These are phyloP conservation scores for Russula griseocarnosa DNA, from an alignment of 768 basidiomycete species.

Conservation along the genomic window DNA sequence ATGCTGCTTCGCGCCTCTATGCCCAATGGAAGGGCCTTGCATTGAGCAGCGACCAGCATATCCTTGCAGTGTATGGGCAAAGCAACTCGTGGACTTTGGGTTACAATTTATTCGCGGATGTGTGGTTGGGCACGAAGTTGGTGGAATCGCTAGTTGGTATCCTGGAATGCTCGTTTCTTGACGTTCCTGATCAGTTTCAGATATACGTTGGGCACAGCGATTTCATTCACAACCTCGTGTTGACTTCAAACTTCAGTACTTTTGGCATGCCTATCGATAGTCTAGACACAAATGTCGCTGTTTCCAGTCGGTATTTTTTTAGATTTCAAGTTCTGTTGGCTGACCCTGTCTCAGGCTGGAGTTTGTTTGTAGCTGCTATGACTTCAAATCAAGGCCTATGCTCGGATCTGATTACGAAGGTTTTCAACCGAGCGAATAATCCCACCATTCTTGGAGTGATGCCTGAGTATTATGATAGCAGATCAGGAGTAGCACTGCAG, in stretches of 20 bases:
- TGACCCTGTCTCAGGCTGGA: conserved; percentile 17
- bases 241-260: neutral
- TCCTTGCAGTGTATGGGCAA: conserved; percentile 11
- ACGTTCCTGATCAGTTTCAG: conserved; percentile 11
- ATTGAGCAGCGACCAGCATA: conserved; percentile 11
- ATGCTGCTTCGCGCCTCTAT: conserved; percentile 1
- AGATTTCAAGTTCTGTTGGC: neutral
- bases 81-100: conserved; percentile 51
- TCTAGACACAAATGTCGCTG: neutral
- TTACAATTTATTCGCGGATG: conserved; percentile 63
- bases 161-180: neutral
- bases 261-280: conserved; percentile 23
- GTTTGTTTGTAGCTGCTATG: conserved; percentile 21
- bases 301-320: conserved; percentile 4
- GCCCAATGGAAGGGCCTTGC: conserved; percentile 18
- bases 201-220: conserved; percentile 13
- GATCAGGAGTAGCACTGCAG: neutral
- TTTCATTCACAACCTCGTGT: conserved; percentile 7
- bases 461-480: conserved; percentile 13
- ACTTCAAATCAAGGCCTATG: conserved; percentile 7
- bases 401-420: conserved; percentile 12
- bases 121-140: conserved; percentile 50
- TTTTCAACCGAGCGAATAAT: conserved; percentile 16
- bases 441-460: conserved; percentile 2
- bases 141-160: conserved; percentile 36